Evolutionary conservation across 1,139 yeast species (phyloP), one percentile per base, ranked within the genome.

Genomic region (Taphrina pruni): DNA sequence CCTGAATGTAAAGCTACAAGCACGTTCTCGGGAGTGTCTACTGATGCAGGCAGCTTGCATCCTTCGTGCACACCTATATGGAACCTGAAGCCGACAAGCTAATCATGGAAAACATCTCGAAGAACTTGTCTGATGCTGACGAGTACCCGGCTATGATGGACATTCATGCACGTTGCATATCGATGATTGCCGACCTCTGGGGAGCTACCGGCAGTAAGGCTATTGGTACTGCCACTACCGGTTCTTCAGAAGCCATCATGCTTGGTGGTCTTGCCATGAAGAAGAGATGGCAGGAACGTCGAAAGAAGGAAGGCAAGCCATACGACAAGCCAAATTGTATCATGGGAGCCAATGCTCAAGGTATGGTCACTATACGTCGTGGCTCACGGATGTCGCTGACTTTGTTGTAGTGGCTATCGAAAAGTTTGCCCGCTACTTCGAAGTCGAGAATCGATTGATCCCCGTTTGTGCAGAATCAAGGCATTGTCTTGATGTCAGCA

Each of bases 331-430:
- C 97, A 71, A 92, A 92, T 79, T 90, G 92, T 75, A 81, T 92
- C 73, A 91, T 92, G 97, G 96, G 97, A n/a, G 83, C 94, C 51
- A 90, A 94, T 79, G 96, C 95, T 65, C 97, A 92, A 79, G 97
- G 60, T 56, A 38, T 39, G 43, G 43, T 14, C 32, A 43, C n/a
- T 32, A 3, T 2, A 12, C 26, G 7, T 17, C 6, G 32, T 9
- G 12, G 7, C 26, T 9, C 35, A 11, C 3, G 17, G 3, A 56
- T 35, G 2, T 20, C 3, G 6, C 60, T 56, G 38, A 56, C 50
- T 20, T 2, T 4, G 1, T 11, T 7, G 1, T 26, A 56, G 67
- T 92, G 62, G 97, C 97, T 0, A 82, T 92, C 76, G 97, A 92
- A 80, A 92, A 92, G 80, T 92, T 92, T 81, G 97, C 97, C 38